These are phyloP conservation scores for Leishmania braziliensis DNA, from an alignment of 208 protist genomes.

Conservation along the genomic window DNA sequence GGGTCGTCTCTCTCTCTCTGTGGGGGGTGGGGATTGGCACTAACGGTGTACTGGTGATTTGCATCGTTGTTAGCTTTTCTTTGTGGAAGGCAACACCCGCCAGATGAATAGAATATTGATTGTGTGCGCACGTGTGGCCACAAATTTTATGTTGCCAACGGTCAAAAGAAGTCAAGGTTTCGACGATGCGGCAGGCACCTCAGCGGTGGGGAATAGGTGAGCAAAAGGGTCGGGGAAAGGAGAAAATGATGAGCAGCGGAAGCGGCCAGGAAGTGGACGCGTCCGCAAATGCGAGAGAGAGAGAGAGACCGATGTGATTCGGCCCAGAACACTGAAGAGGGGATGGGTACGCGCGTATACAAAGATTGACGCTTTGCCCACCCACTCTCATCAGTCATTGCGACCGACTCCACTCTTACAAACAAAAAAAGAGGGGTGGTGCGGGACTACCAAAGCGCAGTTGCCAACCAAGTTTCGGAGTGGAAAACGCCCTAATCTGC, in stretches of 20 bases:
- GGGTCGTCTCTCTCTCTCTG: no score
- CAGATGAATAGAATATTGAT: neutral
- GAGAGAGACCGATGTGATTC: neutral
- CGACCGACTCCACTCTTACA: neutral
- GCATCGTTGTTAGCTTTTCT: neutral
- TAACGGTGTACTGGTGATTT: neutral
- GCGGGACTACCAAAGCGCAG: neutral
- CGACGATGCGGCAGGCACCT: neutral
- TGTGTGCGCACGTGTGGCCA: neutral
- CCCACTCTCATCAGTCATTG: neutral
- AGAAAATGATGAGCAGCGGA: neutral
- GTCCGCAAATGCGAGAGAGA: neutral
- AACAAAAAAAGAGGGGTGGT: neutral
- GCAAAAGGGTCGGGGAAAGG: neutral
- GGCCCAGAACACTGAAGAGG: no score
- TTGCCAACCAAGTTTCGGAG: neutral
- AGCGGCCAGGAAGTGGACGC: neutral
- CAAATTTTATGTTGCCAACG: neutral
- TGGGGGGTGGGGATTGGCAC: neutral
- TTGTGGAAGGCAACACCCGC: neutral
- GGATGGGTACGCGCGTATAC: neutral
- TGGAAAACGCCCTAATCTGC: no score
- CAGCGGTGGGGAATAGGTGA: neutral
- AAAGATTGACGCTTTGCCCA: neutral
- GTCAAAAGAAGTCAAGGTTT: neutral